Evolutionary conservation across 108 stramenopile species (phyloP).

Genomic region (Nitzschia sp.): DNA sequence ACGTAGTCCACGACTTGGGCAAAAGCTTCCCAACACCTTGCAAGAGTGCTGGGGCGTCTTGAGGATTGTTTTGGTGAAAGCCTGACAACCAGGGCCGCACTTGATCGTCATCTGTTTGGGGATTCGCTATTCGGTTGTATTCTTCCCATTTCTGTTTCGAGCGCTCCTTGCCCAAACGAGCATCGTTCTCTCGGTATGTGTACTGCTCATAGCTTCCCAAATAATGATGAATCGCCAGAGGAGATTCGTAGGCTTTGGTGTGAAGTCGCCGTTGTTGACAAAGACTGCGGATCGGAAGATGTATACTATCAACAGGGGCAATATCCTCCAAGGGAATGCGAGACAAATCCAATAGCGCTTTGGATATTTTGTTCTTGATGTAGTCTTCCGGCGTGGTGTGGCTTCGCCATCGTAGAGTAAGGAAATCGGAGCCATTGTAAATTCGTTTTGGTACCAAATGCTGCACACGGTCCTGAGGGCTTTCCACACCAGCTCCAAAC

Average conservation of each 20-base stretch:
- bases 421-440: slow-evolving; percentile 45
- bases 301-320: slow-evolving; percentile 47
- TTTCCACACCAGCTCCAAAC: slow-evolving; percentile 26
- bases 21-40: slow-evolving; percentile 31
- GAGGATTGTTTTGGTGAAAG: slow-evolving; percentile 12
- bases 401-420: slow-evolving; percentile 49
- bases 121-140: background rate
- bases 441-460: slow-evolving; percentile 10
- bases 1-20: slow-evolving; percentile 30
- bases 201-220: slow-evolving; percentile 57
- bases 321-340: slow-evolving; percentile 47
- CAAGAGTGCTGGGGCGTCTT: slow-evolving; percentile 13
- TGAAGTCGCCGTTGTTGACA: slow-evolving; percentile 38
- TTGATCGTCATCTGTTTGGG: slow-evolving; percentile 35
- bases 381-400: slow-evolving; percentile 38
- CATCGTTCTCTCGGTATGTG: slow-evolving; percentile 58
- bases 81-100: slow-evolving; percentile 56
- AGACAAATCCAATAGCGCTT: slow-evolving; percentile 59
- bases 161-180: slow-evolving; percentile 28
- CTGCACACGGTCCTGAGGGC: background rate
- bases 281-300: slow-evolving; percentile 32
- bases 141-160: slow-evolving; percentile 12
- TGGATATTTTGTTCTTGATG: slow-evolving; percentile 47
- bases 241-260: slow-evolving; percentile 22
- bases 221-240: slow-evolving; percentile 59